These are phyloP conservation scores for Thozetella sp. DNA, from an alignment of 495 filamentous ascomycete genomes.

Conservation along the genomic window DNA sequence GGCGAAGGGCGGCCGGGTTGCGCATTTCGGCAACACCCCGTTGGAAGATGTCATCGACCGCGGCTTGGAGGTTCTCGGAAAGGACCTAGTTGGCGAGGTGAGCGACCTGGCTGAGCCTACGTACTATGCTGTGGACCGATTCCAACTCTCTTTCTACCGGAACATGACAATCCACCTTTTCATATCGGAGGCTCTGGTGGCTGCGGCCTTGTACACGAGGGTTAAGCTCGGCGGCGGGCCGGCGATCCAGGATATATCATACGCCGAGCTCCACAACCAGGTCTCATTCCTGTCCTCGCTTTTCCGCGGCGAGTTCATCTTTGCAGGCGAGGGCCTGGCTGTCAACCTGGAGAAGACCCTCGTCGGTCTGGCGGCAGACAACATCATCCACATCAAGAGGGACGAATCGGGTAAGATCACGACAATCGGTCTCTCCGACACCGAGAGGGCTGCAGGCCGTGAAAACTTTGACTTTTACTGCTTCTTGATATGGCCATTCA, in stretches of 20 bases:
- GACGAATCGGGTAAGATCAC: slow-evolving; percentile 55
- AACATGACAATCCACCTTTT: slow-evolving; percentile 99
- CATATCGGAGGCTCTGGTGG: slow-evolving; percentile 87
- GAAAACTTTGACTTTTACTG: slow-evolving; percentile 99
- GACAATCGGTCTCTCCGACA: slow-evolving; percentile 71
- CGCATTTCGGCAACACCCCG: slow-evolving; percentile 82
- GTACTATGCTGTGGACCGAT: slow-evolving; percentile 91
- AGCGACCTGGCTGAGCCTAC: slow-evolving; percentile 83
- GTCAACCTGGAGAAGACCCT: slow-evolving; percentile 81
- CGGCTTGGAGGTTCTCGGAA: slow-evolving; percentile 87
- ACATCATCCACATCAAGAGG: slow-evolving; percentile 72
- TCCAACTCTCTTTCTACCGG: slow-evolving; percentile 95
- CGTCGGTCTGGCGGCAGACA: slow-evolving; percentile 73
- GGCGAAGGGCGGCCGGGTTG: slow-evolving; percentile 85
- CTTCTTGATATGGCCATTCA: slow-evolving; percentile 97
- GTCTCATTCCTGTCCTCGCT: slow-evolving; percentile 88
- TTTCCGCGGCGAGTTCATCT: slow-evolving; percentile 97
- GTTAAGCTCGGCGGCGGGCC: slow-evolving; percentile 89
- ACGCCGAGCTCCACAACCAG: slow-evolving; percentile 68
- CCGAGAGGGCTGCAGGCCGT: slow-evolving; percentile 74
- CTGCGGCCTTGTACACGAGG: slow-evolving; percentile 83
- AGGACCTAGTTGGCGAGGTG: slow-evolving; percentile 80
- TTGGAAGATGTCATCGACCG: slow-evolving; percentile 84
- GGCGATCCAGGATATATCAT: slow-evolving; percentile 75
- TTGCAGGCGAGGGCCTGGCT: slow-evolving; percentile 80